Conservation (phyloP, 192 early-diverging fungal genomes). For the Umbelopsis vinacea region DNA sequence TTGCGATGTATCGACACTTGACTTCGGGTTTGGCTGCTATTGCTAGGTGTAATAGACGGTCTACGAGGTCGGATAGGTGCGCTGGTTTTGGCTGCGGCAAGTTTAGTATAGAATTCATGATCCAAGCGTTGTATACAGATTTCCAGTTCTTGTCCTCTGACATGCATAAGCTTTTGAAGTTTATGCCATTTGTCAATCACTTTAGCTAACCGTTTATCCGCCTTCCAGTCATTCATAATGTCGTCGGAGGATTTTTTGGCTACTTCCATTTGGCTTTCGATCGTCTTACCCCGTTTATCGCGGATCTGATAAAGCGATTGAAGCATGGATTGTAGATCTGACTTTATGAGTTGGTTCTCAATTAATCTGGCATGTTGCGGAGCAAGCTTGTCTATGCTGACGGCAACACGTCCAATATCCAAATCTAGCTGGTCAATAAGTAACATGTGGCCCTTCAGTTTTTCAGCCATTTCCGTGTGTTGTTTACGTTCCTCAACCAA, state of each 20-base stretch:
- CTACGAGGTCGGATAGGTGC: background rate
- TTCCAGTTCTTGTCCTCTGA: slow-evolving; percentile 52
- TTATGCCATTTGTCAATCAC: slow-evolving; percentile 52
- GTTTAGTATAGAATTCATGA: slow-evolving; percentile 43
- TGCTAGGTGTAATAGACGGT: slow-evolving; percentile 22
- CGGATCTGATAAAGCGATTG: slow-evolving; percentile 27
- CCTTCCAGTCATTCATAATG: slow-evolving; percentile 47
- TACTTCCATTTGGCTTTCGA: slow-evolving; percentile 21
- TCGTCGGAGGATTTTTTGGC: slow-evolving; percentile 12
- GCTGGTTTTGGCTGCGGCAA: slow-evolving; percentile 33
- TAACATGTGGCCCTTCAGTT: background rate
- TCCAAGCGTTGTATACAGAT: slow-evolving; percentile 37
- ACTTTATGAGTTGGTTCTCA: slow-evolving; percentile 34
- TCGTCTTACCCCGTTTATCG: slow-evolving; percentile 20
- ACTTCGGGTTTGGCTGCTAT: background rate
- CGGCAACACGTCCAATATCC: slow-evolving; percentile 33
- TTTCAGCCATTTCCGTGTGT: background rate
- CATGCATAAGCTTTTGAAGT: slow-evolving; percentile 43
- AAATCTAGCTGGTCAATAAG: slow-evolving; percentile 44
- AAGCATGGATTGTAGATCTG: slow-evolving; percentile 38
- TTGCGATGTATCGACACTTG: slow-evolving; percentile 2
- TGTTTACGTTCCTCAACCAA: slow-evolving; percentile 25
- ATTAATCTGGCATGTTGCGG: slow-evolving; percentile 31
- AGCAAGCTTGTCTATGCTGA: slow-evolving; percentile 33
- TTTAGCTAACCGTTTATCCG: slow-evolving; percentile 47